These are phyloP conservation scores for Phytophthora kernoviae DNA, from an alignment of 352 stramenopile genomes.

Conservation along the genomic window DNA sequence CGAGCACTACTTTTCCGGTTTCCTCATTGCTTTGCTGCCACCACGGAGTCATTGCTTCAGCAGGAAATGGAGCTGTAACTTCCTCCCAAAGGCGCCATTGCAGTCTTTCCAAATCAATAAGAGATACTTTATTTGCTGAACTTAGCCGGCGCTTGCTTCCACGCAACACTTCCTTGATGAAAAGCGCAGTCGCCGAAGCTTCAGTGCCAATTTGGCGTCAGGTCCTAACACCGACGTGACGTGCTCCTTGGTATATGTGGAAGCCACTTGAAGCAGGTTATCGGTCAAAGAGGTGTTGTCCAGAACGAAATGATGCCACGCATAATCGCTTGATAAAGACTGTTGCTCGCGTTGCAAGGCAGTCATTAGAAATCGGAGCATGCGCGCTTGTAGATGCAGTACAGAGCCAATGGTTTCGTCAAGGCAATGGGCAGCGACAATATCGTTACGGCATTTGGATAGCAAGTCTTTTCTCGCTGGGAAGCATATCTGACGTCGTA, in stretches of 20 bases:
- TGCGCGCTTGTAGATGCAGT: constrained; percentile 20
- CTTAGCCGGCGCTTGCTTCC: constrained; percentile 2
- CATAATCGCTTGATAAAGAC: not conserved
- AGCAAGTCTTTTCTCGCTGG: constrained; percentile 22
- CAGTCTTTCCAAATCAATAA: constrained; percentile 39
- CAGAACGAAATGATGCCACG: constrained; percentile 25
- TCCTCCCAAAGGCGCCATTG: constrained; percentile 40
- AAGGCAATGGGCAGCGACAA: constrained; percentile 6
- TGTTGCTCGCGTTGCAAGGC: constrained; percentile 19
- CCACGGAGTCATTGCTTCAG: constrained; percentile 11
- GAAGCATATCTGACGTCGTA: constrained; percentile 6
- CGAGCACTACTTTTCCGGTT: constrained; percentile 27
- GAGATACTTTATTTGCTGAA: constrained; percentile 4
- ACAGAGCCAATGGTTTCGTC: constrained; percentile 15
- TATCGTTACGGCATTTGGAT: constrained; percentile 19
- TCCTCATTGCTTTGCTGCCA: constrained; percentile 29
- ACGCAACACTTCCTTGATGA: constrained; percentile 24
- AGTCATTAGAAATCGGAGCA: constrained; percentile 34
- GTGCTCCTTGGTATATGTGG: constrained; percentile 14
- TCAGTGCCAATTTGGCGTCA: constrained; percentile 41
- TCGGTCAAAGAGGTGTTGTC: constrained; percentile 18
- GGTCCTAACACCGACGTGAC: constrained; percentile 25
- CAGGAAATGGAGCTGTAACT: not conserved
- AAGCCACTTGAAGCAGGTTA: constrained; percentile 34
- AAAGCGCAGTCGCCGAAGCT: constrained; percentile 33